Base-by-base conservation (phyloP, 176 grass and related monocot genomes). In the Microstegium vimineum region DNA sequence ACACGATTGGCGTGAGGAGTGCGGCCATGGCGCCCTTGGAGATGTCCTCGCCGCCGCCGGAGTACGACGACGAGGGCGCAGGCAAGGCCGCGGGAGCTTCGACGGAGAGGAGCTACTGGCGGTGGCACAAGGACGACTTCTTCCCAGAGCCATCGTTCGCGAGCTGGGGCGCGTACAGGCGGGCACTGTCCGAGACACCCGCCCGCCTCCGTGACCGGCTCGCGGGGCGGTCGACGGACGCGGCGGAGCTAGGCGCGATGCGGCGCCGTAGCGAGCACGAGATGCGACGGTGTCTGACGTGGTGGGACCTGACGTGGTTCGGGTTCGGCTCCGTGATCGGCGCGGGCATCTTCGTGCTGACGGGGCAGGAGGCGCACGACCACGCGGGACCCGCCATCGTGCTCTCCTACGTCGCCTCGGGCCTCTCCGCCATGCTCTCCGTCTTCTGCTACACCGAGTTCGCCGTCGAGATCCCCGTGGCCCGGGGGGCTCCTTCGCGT, bases 241-340 rank as follows among this genome's bases (percentile, higher is more conserved):
- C 62, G 27, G 35, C 11, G 2, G 96, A 98, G 87, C 85, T 98
- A 11, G 89, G 89, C 20, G 83, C 75, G 9, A 10, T 98, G 40
- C 90, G 90, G 1, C 84, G 86, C 6, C 90, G 88, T 45, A 98
- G 96, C 90, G 96, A 93, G 89, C 82, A 98, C 87, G 90, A 95
- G 26, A 95, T 98, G 92, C 88, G 87, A 15, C 88, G 96, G 32
- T 95, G 93, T 87, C 86, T 98, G 30, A 93, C 85, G 2, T 98
- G 96, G 96, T 98, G 96, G 96, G 96, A 98, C 79, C 95, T 98
- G 1, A 93, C 89, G 7, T 98, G 96, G 96, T 91, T 98, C 73
- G 93, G 96, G 1, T 98, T 98, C 82, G 96, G 96, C 6, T 95
- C 90, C 13, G 90, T 91, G 66, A 91, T 98, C 63, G 96, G 96